Conservation (phyloP, 23 red algal species). For the Cyanidioschyzon merolae region DNA sequence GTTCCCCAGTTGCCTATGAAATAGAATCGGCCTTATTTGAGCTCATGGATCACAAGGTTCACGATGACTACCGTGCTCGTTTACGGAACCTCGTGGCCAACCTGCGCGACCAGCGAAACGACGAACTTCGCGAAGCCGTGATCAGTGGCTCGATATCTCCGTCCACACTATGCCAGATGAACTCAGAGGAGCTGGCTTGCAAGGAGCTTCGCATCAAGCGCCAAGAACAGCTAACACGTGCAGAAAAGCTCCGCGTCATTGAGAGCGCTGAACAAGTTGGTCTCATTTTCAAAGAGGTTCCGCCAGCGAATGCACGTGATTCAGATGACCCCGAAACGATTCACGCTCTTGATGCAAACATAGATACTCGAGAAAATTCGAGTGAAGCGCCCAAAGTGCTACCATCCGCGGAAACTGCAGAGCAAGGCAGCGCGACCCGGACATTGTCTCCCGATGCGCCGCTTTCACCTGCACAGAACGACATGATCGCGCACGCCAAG, state of each 20-base stretch:
- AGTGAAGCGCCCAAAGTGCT: too few species aligned
- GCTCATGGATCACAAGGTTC: not conserved
- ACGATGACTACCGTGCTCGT: not conserved
- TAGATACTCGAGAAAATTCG: too few species aligned
- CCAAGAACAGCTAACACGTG: slow-evolving; percentile 4
- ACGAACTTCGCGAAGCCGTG: slow-evolving; percentile 12
- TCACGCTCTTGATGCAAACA: too few species aligned
- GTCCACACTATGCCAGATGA: not conserved
- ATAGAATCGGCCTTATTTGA: not conserved
- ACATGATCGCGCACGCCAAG: too few species aligned
- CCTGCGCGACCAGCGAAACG: not conserved
- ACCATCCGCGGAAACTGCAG: too few species aligned
- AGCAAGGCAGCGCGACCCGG: too few species aligned
- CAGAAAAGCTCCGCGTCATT: slow-evolving; percentile 1
- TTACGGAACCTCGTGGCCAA: slow-evolving; percentile 9
- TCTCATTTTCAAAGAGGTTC: not conserved
- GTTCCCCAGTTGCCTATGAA: not conserved
- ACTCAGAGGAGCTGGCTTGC: slow-evolving; percentile 14
- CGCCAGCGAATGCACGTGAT: not conserved
- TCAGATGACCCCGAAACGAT: not conserved
- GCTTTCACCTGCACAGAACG: too few species aligned
- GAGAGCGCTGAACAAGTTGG: slow-evolving; percentile 6
- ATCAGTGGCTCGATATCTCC: not conserved
- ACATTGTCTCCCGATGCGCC: too few species aligned
- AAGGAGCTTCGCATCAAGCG: slow-evolving; percentile 8